Evolutionary conservation across 1,284 basidiomycete species (phyloP).

Genomic region (Crepidotus sp.): DNA sequence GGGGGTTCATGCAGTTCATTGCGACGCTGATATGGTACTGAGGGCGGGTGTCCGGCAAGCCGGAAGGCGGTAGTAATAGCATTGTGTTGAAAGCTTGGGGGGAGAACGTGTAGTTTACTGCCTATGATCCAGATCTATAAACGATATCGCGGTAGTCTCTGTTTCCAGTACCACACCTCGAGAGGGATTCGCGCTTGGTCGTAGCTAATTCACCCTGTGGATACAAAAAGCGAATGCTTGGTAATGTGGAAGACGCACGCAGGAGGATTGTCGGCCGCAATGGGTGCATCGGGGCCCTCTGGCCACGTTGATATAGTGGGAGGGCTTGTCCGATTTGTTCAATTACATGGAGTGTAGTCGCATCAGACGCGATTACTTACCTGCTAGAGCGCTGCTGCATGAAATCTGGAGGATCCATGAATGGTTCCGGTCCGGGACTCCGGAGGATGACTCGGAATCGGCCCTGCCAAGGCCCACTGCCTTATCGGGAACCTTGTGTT

Average conservation of each 20-base stretch:
- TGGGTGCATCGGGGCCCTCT: neutral
- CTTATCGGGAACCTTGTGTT: no score
- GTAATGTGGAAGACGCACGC: neutral
- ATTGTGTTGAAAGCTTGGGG: conserved; percentile 26
- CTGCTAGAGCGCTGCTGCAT: no score
- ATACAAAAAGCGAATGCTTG: neutral
- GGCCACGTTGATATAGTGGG: conserved; percentile 6
- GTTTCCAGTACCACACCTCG: no score
- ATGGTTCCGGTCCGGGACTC: no score
- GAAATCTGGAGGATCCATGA: no score
- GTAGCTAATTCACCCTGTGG: neutral
- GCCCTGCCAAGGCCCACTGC: no score
- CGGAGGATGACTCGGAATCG: no score
- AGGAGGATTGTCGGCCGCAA: neutral
- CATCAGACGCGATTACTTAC: no score
- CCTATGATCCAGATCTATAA: no score
- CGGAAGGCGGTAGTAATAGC: conserved; percentile 22
- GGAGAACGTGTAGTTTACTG: conserved; percentile 25
- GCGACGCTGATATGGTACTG: conserved; percentile 30
- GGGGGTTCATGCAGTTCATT: conserved; percentile 33
- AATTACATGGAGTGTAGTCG: no score
- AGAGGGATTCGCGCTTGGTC: conserved; percentile 4
- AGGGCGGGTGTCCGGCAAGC: conserved; percentile 23
- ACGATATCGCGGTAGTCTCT: no score
- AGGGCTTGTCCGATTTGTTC: neutral